Conservation (phyloP, 768 basidiomycete genomes). For the Phaeotremella skinneri region DNA sequence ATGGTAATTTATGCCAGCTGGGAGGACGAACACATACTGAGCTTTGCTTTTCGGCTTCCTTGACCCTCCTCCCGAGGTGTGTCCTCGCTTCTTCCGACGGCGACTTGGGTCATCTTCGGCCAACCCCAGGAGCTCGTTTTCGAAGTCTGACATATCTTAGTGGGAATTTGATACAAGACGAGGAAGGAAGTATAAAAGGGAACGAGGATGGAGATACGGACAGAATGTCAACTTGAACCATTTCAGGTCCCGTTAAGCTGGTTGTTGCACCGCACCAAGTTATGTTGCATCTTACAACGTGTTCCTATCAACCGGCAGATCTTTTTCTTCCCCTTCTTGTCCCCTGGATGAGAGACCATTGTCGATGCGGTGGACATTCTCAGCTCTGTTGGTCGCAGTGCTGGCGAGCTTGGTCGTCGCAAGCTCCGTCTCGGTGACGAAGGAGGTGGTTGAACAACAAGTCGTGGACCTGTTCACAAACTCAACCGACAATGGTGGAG, state of each 20-base stretch:
- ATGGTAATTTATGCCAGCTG: too few species aligned
- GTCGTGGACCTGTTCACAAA: slow-evolving; percentile 24
- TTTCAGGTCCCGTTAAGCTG: background rate
- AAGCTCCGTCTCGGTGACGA: background rate
- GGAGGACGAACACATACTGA: slow-evolving; percentile 28
- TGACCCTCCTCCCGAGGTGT: background rate
- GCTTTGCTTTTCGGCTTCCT: slow-evolving; percentile 22
- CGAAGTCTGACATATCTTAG: slow-evolving; percentile 51
- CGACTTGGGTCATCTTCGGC: slow-evolving; percentile 45
- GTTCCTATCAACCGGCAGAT: slow-evolving; percentile 1
- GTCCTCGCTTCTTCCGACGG: slow-evolving; percentile 28
- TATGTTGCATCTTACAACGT: slow-evolving; percentile 11
- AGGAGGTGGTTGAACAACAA: slow-evolving; percentile 25
- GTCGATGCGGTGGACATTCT: too few species aligned
- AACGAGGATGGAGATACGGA: slow-evolving; percentile 5
- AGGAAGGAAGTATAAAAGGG: background rate
- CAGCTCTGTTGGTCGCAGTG: background rate
- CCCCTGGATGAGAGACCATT: too few species aligned
- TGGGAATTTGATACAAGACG: background rate
- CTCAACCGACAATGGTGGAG: slow-evolving; percentile 14
- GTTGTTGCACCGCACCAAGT: background rate
- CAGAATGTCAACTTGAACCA: slow-evolving; percentile 6
- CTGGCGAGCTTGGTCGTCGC: background rate
- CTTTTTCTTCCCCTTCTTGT: background rate
- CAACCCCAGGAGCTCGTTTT: slow-evolving; percentile 50